Percentiles rank a stretch among this genome's conserved stretches.
phyloP scores from a whole-genome alignment of 345 rosid genomes.

The Hibiscus syriacus region DNA sequence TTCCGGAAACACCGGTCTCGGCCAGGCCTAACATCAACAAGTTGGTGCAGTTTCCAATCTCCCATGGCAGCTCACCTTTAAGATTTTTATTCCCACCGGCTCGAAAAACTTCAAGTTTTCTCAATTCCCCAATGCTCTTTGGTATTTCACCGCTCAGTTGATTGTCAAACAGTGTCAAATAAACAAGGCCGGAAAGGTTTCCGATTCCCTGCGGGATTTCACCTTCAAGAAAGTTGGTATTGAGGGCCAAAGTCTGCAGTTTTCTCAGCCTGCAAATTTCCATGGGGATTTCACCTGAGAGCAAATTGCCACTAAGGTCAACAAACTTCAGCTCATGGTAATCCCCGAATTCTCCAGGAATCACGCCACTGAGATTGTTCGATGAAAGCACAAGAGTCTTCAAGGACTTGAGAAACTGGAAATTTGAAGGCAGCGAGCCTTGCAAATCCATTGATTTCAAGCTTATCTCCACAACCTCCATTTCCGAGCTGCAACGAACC shows the following conservation, averaged over 20 bases:
- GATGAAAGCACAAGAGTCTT: slow-evolving; percentile 54
- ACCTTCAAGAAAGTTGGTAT: slow-evolving; percentile 74
- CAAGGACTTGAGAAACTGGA: slow-evolving; percentile 50
- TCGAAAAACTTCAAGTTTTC: slow-evolving; percentile 47
- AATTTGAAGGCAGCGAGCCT: slow-evolving; percentile 56
- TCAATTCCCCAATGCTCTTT: slow-evolving; percentile 53
- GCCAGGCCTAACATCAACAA: slow-evolving; percentile 84
- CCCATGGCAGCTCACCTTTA: slow-evolving; percentile 76
- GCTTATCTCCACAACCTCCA: slow-evolving; percentile 46
- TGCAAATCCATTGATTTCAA: slow-evolving; percentile 54
- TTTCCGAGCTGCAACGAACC: slow-evolving; percentile 53
- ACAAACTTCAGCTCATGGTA: slow-evolving; percentile 43
- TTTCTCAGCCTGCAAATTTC: slow-evolving; percentile 60
- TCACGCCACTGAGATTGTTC: slow-evolving; percentile 60
- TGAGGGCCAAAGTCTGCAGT: slow-evolving; percentile 47
- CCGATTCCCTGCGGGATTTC: slow-evolving; percentile 65
- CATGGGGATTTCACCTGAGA: slow-evolving; percentile 64
- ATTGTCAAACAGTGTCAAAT: slow-evolving; percentile 69
- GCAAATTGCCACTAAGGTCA: slow-evolving; percentile 67
- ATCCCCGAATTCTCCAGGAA: slow-evolving; percentile 65
- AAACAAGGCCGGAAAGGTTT: slow-evolving; percentile 45
- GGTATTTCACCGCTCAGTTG: slow-evolving; percentile 73
- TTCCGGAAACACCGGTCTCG: slow-evolving; percentile 86
- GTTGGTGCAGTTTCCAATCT: slow-evolving; percentile 80
- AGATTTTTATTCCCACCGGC: slow-evolving; percentile 90